A percentile compares a stretch with the other conserved stretches of the same genome.
These are phyloP conservation scores for Clitopilus hobsonii DNA, from an alignment of 768 basidiomycete species.

Conservation along the genomic window DNA sequence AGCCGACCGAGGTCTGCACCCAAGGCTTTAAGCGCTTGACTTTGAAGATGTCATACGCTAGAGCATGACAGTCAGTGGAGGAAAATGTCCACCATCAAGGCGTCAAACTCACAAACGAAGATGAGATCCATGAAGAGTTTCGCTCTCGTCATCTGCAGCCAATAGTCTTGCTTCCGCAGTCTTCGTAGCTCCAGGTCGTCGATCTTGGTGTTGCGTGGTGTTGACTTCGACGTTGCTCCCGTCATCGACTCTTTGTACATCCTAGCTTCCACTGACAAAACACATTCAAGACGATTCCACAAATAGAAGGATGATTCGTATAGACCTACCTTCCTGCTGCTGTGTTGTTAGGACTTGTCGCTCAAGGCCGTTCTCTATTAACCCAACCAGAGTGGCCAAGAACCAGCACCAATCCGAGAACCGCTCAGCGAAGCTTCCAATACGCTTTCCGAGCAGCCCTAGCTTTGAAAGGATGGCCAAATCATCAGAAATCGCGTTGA, in stretches of 20 bases:
- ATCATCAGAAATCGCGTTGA: constrained; percentile 74
- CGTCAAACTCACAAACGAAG: constrained; percentile 70
- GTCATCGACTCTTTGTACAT: constrained; percentile 71
- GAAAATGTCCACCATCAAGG: too few relatives aligned
- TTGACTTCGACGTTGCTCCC: constrained; percentile 66
- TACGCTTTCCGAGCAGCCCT: constrained; percentile 60
- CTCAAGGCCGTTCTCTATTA: constrained; percentile 83
- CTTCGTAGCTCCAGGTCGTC: constrained; percentile 69
- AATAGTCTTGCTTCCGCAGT: constrained; percentile 68
- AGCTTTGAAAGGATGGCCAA: constrained; percentile 69
- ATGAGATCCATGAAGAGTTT: constrained; percentile 83
- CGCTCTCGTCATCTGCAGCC: constrained; percentile 64
- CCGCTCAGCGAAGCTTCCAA: constrained; percentile 65
- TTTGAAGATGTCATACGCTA: constrained; percentile 79
- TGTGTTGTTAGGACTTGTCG: constrained; percentile 62
- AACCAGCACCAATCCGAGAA: constrained; percentile 90
- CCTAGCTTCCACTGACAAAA: constrained; percentile 58
- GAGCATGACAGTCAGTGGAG: neutral
- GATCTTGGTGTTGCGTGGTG: constrained; percentile 47
- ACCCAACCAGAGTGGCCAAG: constrained; percentile 67
- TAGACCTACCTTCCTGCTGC: constrained; percentile 52
- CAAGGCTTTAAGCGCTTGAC: constrained; percentile 56
- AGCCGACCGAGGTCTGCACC: constrained; percentile 62
- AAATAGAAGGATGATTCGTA: neutral
- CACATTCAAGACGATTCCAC: constrained; percentile 2